Evolutionary conservation across 345 rosid genomes (phyloP).

Genomic region (Arabidopsis suecica): DNA sequence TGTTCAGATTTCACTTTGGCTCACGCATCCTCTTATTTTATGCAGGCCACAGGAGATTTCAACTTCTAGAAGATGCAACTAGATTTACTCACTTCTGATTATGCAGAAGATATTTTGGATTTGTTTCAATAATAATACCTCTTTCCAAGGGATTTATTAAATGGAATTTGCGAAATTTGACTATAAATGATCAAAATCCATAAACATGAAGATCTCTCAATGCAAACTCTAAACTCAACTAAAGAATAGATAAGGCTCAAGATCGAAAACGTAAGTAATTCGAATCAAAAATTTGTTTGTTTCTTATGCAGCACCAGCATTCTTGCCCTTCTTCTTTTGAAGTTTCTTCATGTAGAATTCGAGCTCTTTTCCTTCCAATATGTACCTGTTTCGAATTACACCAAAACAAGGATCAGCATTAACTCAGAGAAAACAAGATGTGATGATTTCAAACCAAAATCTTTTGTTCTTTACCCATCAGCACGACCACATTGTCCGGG

Average conservation of each 20-base stretch:
- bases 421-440: background rate
- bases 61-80: conserved; percentile 21
- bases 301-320: conserved; percentile 9
- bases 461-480: conserved; percentile 15
- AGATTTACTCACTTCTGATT: background rate
- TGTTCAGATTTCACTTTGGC: conserved; percentile 5
- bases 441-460: conserved; percentile 5
- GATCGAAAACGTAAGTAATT: background rate
- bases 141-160: background rate
- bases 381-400: conserved; percentile 18
- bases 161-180: background rate
- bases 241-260: background rate
- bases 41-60: conserved; percentile 36
- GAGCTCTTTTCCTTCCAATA: conserved; percentile 33
- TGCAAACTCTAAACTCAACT: background rate
- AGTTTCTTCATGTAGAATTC: conserved; percentile 41
- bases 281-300: background rate
- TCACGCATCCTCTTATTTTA: background rate
- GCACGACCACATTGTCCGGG: conserved; percentile 29
- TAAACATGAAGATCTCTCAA: background rate
- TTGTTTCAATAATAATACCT: background rate
- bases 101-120: conserved; percentile 3
- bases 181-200: conserved; percentile 5
- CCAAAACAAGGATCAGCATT: background rate
- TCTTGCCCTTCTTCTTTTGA: conserved; percentile 42